Evolutionary conservation across 2,329 filamentous ascomycete genomes (phyloP).

Genomic region (Aspergillus pseudoviridinutans): DNA sequence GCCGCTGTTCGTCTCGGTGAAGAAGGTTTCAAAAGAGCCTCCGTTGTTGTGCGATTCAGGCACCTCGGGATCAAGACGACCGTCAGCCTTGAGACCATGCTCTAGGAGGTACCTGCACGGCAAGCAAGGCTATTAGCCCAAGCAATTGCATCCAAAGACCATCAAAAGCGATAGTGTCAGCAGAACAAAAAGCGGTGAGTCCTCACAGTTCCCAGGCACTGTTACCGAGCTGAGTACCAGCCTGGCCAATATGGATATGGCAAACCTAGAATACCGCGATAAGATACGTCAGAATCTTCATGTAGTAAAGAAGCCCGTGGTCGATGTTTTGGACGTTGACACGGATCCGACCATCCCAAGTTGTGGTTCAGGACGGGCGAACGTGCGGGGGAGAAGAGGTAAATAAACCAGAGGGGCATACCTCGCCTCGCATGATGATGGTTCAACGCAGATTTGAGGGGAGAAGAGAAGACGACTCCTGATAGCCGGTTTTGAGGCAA

Average conservation of each 20-base stretch:
- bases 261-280: conserved; percentile 48
- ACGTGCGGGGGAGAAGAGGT: conserved; percentile 15
- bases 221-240: conserved; percentile 64
- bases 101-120: conserved; percentile 58
- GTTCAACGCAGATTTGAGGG: background rate
- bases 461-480: background rate
- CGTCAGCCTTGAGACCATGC: conserved; percentile 60
- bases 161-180: background rate
- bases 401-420: conserved; percentile 17
- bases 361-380: background rate
- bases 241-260: conserved; percentile 66
- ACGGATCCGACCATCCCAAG: background rate
- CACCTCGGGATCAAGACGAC: conserved; percentile 54
- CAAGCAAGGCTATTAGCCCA: conserved; percentile 1
- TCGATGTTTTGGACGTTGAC: background rate
- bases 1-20: conserved; percentile 59
- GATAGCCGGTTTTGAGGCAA: background rate
- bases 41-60: conserved; percentile 49
- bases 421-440: conserved; percentile 36
- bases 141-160: background rate
- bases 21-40: conserved; percentile 63
- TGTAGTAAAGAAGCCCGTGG: background rate
- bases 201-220: conserved; percentile 66
- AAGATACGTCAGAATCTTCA: conserved; percentile 8
- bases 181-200: conserved; percentile 25